Evolutionary conservation across 352 stramenopile species (phyloP).

Genomic region (Phytophthora citrophthora): DNA sequence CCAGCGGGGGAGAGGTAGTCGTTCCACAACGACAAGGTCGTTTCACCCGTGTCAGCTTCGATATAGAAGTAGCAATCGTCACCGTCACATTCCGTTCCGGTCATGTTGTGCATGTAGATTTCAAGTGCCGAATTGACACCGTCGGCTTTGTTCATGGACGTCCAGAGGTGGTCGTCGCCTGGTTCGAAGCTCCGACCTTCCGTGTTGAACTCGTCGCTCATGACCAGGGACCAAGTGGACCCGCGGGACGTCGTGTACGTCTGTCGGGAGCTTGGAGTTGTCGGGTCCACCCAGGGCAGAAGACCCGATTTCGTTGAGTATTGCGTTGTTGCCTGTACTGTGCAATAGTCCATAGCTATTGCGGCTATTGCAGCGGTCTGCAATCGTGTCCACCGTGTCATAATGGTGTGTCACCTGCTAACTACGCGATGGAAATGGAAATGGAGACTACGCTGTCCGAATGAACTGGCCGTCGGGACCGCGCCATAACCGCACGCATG

Average conservation of each 20-base stretch:
- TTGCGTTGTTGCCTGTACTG: slow-evolving; percentile 20
- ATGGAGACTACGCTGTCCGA: slow-evolving; percentile 26
- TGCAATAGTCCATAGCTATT: background rate
- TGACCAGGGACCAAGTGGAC: slow-evolving; percentile 63
- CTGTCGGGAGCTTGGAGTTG: slow-evolving; percentile 47
- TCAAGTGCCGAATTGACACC: slow-evolving; percentile 77
- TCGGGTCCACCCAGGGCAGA: slow-evolving; percentile 64
- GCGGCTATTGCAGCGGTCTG: background rate
- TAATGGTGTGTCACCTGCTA: slow-evolving; percentile 3
- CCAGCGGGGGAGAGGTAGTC: slow-evolving; percentile 59
- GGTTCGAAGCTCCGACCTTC: slow-evolving; percentile 86
- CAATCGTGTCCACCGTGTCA: slow-evolving; percentile 8
- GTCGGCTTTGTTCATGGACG: slow-evolving; percentile 75
- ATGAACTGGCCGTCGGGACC: slow-evolving; percentile 12
- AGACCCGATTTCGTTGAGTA: slow-evolving; percentile 67
- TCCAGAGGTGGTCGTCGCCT: slow-evolving; percentile 95
- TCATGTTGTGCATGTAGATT: slow-evolving; percentile 80
- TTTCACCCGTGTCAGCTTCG: slow-evolving; percentile 51
- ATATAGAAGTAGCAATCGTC: slow-evolving; percentile 75
- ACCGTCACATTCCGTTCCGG: slow-evolving; percentile 57
- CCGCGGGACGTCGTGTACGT: slow-evolving; percentile 65
- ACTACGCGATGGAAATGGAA: slow-evolving; percentile 14
- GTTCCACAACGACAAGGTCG: slow-evolving; percentile 62
- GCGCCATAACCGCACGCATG: slow-evolving; percentile 6
- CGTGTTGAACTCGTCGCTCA: slow-evolving; percentile 82